A percentile compares a stretch with the other conserved stretches of the same genome.
These are phyloP conservation scores for Crataegus laevigata DNA, from an alignment of 306 rosid genomes.

Conservation along the genomic window DNA sequence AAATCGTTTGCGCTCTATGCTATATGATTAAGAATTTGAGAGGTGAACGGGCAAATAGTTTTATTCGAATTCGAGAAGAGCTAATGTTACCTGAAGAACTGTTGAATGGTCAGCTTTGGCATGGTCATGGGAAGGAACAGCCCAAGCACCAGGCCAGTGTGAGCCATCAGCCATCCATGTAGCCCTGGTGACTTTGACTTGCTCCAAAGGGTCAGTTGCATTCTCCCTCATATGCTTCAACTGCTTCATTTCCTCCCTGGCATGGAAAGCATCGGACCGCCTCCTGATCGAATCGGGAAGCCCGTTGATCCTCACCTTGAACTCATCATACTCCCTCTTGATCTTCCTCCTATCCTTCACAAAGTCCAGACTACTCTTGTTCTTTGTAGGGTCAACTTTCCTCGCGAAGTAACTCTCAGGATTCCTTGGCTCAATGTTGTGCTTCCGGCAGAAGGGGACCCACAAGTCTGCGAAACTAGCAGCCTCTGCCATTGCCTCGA, in stretches of 20 bases:
- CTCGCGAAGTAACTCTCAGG: slow-evolving; percentile 71
- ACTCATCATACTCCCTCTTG: slow-evolving; percentile 94
- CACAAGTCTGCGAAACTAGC: slow-evolving; percentile 89
- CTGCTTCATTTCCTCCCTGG: slow-evolving; percentile 55
- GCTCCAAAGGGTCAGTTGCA: slow-evolving; percentile 29
- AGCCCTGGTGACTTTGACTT: slow-evolving; percentile 37
- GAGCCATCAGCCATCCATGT: slow-evolving; percentile 94
- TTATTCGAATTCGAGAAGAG: neutral
- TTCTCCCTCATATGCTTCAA: slow-evolving; percentile 42
- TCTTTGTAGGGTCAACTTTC: slow-evolving; percentile 80
- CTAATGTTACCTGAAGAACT: slow-evolving; percentile 73
- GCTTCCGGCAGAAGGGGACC: slow-evolving; percentile 88
- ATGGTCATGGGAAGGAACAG: slow-evolving; percentile 36
- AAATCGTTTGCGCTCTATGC: too few species aligned
- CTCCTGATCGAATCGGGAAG: slow-evolving; percentile 80
- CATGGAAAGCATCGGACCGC: slow-evolving; percentile 67
- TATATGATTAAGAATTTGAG: neutral
- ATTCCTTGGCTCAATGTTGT: slow-evolving; percentile 74
- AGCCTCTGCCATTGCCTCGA: slow-evolving; percentile 89
- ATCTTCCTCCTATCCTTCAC: slow-evolving; percentile 86
- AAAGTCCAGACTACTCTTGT: slow-evolving; percentile 66
- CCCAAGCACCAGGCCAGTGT: slow-evolving; percentile 91
- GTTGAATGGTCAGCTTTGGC: slow-evolving; percentile 78
- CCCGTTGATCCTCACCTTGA: slow-evolving; percentile 73
- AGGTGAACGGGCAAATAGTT: neutral